Base-by-base conservation (phyloP, 148 eudicot species). In the Pharnaceum exiguum region DNA sequence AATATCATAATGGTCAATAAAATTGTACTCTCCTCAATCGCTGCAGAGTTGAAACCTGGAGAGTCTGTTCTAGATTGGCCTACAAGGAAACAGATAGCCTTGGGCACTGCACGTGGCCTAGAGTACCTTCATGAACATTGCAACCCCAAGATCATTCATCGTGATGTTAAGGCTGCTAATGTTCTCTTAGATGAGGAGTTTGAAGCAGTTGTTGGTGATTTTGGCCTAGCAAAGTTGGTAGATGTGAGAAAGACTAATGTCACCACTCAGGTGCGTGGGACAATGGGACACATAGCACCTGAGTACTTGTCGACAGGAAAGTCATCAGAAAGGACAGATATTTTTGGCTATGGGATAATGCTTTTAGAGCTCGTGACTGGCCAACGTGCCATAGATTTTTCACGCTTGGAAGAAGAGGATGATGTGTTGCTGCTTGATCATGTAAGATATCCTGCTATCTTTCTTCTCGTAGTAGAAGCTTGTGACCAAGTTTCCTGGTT, bases 81-180 rank as follows among this genome's bases (percentile, higher is more conserved):
- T 31, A 71, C 77, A 15, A 72, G 86, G 69, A 81, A 81, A 56
- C 63, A 64, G 49, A 77, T 78, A 56, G 79, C 86, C 16, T 47
- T 81, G 68, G 86, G 86, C 46, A 81, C 82, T 23, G 82, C 82
- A 35, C 82, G 80, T 62, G 86, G 86, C 39, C 48, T 81, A 43
- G 86, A 77, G 67, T 81, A 81, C 76, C 78, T 81, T 59, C 86
- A 81, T 38, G 86, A 78, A 51, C 86, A 81, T 62, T 81, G 82
- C 70, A 70, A 78, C 53, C 82, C 82, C 22, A 78, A 78, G 70
- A 78, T 78, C 35, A 78, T 78, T 21, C 82, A 78, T 39, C 78
- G 82, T 55, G 82, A 78, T 55, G 82, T 78, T 10, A 78, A 78
- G 73, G 82, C 82, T 66, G 82, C 82, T 62, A 78, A 78, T 71